phyloP scores from a whole-genome alignment of 257 asterid species.

The Ocimum tenuiflorum region DNA sequence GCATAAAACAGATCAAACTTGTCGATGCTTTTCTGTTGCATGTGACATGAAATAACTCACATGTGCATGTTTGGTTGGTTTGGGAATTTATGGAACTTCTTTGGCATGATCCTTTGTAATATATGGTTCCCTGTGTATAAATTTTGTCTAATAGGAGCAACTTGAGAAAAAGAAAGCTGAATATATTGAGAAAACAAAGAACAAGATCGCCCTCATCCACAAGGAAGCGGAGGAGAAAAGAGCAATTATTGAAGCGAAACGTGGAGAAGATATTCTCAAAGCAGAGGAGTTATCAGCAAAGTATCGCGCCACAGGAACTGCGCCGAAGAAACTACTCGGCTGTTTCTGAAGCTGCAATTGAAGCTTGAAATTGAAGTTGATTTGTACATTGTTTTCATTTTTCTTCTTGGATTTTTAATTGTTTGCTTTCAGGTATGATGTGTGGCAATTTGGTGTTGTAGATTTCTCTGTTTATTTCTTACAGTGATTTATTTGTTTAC shows the following conservation, averaged over 20 bases:
- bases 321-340: constrained; percentile 76
- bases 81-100: not conserved
- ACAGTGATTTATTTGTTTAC: constrained; percentile 30
- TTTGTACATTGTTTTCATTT: constrained; percentile 28
- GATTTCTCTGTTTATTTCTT: constrained; percentile 23
- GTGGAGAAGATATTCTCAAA: constrained; percentile 83
- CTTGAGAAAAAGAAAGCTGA: constrained; percentile 77
- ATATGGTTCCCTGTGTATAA: not conserved
- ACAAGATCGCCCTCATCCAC: constrained; percentile 67
- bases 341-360: constrained; percentile 36
- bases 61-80: not conserved
- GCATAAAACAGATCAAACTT: not conserved
- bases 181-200: constrained; percentile 63
- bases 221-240: constrained; percentile 77
- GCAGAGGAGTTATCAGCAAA: constrained; percentile 90
- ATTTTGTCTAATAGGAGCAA: constrained; percentile 43
- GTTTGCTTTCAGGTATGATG: constrained; percentile 24
- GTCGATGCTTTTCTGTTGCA: constrained; percentile 8
- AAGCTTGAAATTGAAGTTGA: constrained; percentile 16
- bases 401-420: constrained; percentile 15
- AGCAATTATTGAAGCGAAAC: constrained; percentile 61
- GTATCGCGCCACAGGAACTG: constrained; percentile 79
- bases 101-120: not conserved
- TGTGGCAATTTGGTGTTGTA: constrained; percentile 35
- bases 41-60: constrained; percentile 8